Evolutionary conservation across 495 filamentous ascomycete genomes (phyloP), one percentile per base, ranked within the genome.

Genomic region (Hypomontagnella submonticulosa): DNA sequence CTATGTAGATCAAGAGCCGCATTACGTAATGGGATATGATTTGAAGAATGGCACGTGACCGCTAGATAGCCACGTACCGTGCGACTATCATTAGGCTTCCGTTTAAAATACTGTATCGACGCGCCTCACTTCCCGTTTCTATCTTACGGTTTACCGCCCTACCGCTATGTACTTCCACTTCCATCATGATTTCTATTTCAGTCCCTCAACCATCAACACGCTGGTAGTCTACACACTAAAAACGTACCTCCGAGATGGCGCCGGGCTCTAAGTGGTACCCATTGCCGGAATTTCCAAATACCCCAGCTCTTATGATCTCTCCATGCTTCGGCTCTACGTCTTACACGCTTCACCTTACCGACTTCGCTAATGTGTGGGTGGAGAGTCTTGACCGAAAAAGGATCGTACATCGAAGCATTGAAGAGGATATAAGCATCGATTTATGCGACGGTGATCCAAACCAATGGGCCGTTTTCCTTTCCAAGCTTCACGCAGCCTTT

Each of bases 361-460:
- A 99, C 75, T 84, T 98, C 13, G 89, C 87, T 71, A 82, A 87
- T 58, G 75, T 97, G n/a, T 99, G 95, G 95, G 81, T 81, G 3
- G 93, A 97, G 77, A 77, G 70, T 13, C 76, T 97, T 32, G 79
- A 87, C 36, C 81, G 84, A 27, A 75, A 76, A 46, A 81, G 82
- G 1, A 92, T 98, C 54, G 72, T 90, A 19, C 74, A 81, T 36
- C 83, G 89, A 53, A 91, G 90, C 18, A 76, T 88, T 15, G 78
- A 87, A 7, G 79, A 86, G 62, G 82, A 87, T 36, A 90, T 90
- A 4, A 89, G 88, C 32, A 97, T 99, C 56, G 95, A 99, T 75
- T 89, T 95, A 0, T 89, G 85, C 63, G 91, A 94, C 70, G 90
- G 89, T 60, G 71, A 63, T 63, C 69, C 79, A 8, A 83, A 87